phyloP scores from a whole-genome alignment of 108 stramenopile species.

The Nitzschia putrida region DNA sequence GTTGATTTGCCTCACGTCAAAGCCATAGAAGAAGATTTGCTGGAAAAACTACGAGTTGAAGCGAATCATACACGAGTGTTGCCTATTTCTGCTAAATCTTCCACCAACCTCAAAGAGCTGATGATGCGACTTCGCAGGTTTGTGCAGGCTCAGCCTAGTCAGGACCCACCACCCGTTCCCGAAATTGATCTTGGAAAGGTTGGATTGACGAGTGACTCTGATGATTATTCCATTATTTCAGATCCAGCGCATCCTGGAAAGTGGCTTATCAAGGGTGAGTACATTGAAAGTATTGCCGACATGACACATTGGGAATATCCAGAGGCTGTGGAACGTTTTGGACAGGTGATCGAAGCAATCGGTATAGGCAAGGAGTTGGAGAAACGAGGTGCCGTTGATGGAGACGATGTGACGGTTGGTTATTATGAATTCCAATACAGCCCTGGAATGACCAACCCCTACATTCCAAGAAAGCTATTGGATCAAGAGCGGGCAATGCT shows the following conservation, averaged over 20 bases:
- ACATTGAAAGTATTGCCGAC: constrained; percentile 87
- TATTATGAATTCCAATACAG: constrained; percentile 88
- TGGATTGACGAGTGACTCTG: constrained; percentile 78
- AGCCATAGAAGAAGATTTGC: constrained; percentile 66
- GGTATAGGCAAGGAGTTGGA: constrained; percentile 77
- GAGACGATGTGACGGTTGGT: constrained; percentile 91
- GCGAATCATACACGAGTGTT: constrained; percentile 84
- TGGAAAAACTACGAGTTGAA: constrained; percentile 66
- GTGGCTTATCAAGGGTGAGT: constrained; percentile 79
- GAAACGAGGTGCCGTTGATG: constrained; percentile 76
- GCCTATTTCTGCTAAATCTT: constrained; percentile 86
- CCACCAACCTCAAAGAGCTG: constrained; percentile 84
- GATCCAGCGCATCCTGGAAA: constrained; percentile 91
- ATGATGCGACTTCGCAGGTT: constrained; percentile 92
- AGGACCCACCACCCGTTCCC: constrained; percentile 73
- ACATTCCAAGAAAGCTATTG: constrained; percentile 84
- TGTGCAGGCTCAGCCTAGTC: constrained; percentile 69
- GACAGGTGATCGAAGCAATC: constrained; percentile 82
- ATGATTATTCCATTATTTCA: constrained; percentile 83
- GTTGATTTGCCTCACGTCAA: constrained; percentile 86
- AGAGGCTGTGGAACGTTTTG: constrained; percentile 89
- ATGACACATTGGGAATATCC: constrained; percentile 96
- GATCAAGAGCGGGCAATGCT: constrained; percentile 61
- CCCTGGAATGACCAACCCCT: constrained; percentile 77
- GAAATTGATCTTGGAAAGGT: constrained; percentile 82